phyloP scores from a whole-genome alignment of 1,139 yeast genomes.

The Hyphopichia khmerensis region DNA sequence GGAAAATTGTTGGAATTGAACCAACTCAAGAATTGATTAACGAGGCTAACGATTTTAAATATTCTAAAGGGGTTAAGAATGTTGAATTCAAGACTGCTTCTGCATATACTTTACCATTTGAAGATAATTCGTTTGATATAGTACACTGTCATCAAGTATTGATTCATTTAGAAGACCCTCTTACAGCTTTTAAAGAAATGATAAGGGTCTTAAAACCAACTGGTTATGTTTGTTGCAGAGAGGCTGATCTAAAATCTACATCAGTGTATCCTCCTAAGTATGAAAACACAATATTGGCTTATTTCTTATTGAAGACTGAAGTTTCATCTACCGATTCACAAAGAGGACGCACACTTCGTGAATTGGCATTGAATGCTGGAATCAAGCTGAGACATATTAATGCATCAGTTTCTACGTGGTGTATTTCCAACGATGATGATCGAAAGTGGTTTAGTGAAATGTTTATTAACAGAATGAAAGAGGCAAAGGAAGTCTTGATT shows the following conservation, averaged over 20 bases:
- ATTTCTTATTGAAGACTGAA: slow-evolving; percentile 7
- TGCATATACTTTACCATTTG: slow-evolving; percentile 29
- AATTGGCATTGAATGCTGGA: slow-evolving; percentile 20
- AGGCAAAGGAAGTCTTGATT: slow-evolving; percentile 9
- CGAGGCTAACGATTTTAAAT: slow-evolving; percentile 17
- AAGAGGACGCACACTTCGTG: slow-evolving; percentile 17
- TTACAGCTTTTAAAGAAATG: slow-evolving; percentile 28
- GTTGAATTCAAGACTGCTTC: slow-evolving; percentile 29
- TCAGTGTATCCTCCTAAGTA: slow-evolving; percentile 21
- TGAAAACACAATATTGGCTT: slow-evolving; percentile 9
- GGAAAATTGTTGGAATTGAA: slow-evolving; percentile 34
- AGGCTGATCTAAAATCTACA: slow-evolving; percentile 23
- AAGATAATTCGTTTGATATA: slow-evolving; percentile 36
- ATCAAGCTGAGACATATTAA: slow-evolving; percentile 11
- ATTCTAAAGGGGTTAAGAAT: slow-evolving; percentile 13
- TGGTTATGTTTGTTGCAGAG: slow-evolving; percentile 36
- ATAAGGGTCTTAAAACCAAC: slow-evolving; percentile 35
- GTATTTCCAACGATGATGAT: slow-evolving; percentile 9
- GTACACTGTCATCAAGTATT: slow-evolving; percentile 41
- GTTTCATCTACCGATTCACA: slow-evolving; percentile 12
- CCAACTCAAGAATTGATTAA: slow-evolving; percentile 29
- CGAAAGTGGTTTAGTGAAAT: slow-evolving; percentile 9
- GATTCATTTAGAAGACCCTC: slow-evolving; percentile 34
- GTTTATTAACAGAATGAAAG: slow-evolving; percentile 11
- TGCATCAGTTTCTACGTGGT: slow-evolving; percentile 16